Percentiles rank a stretch among this genome's conserved stretches.
Conservation (phyloP, 129 eudicot species). For the Cynara cardunculus region DNA sequence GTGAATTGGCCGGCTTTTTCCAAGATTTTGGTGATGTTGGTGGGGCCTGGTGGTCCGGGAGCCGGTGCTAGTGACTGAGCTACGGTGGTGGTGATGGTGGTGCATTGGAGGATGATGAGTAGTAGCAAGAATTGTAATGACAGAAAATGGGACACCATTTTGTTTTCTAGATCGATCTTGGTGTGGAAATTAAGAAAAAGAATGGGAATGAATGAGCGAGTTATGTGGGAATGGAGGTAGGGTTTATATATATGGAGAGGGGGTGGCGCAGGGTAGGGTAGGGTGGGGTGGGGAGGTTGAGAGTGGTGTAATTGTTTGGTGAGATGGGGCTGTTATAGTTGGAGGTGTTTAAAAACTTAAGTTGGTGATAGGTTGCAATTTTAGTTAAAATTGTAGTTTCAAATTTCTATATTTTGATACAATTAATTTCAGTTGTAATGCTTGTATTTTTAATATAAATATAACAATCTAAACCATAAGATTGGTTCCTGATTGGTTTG, state of each 20-base stretch:
- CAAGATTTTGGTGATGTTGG: slow-evolving; percentile 74
- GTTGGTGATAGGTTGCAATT: slow-evolving; percentile 33
- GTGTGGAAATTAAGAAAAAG: background rate
- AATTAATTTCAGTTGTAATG: background rate
- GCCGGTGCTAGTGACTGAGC: slow-evolving; percentile 55
- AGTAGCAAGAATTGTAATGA: slow-evolving; percentile 15
- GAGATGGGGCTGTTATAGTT: slow-evolving; percentile 29
- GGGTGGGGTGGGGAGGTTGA: background rate
- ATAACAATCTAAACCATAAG: too few relatives aligned
- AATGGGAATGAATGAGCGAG: background rate
- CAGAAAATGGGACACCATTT: slow-evolving; percentile 21
- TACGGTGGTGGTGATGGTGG: slow-evolving; percentile 34
- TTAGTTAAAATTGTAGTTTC: slow-evolving; percentile 14
- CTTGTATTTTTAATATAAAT: background rate
- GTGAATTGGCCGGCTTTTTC: slow-evolving; percentile 87
- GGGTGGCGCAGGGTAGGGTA: background rate
- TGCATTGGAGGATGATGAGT: slow-evolving; percentile 23
- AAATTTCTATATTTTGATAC: background rate
- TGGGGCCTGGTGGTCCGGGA: slow-evolving; percentile 73
- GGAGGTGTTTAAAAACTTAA: slow-evolving; percentile 9
- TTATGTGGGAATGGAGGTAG: background rate
- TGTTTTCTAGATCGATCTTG: background rate
- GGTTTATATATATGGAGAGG: background rate
- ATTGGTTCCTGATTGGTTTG: too few relatives aligned
- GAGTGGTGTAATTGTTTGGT: slow-evolving; percentile 25